A percentile compares a stretch with the other conserved stretches of the same genome.
Evolutionary conservation across 805 yeast species (phyloP).

Genomic region (Saccharomycopsis vini): DNA sequence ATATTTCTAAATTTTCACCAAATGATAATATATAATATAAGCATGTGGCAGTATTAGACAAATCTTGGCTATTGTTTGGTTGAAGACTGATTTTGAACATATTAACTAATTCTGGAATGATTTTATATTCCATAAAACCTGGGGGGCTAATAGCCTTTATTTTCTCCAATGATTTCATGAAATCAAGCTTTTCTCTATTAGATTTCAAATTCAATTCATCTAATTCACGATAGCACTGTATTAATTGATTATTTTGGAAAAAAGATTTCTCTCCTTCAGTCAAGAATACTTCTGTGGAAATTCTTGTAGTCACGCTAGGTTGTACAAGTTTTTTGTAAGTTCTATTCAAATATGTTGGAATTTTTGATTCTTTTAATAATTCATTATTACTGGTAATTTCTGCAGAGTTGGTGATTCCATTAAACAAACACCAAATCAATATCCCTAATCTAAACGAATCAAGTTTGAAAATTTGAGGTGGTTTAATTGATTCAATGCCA

Average conservation of each 20-base stretch:
- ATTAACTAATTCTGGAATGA: conserved; percentile 61
- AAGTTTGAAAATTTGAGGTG: conserved; percentile 35
- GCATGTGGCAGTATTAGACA: conserved; percentile 24
- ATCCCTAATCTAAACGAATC: conserved; percentile 62
- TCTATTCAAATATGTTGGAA: conserved; percentile 33
- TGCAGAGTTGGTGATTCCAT: conserved; percentile 18
- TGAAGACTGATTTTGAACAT: conserved; percentile 29
- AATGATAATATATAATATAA: conserved; percentile 26
- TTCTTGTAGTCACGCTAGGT: conserved; percentile 27
- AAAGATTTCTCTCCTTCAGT: conserved; percentile 26
- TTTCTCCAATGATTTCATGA: conserved; percentile 31
- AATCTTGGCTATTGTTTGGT: conserved; percentile 14
- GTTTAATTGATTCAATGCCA: conserved; percentile 35
- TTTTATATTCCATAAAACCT: conserved; percentile 46
- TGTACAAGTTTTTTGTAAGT: conserved; percentile 34
- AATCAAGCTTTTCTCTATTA: conserved; percentile 43
- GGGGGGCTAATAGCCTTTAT: conserved; percentile 34
- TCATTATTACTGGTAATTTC: conserved; percentile 6
- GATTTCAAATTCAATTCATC: conserved; percentile 46
- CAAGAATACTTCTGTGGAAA: conserved; percentile 28
- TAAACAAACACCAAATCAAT: conserved; percentile 41
- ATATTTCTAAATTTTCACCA: conserved; percentile 27
- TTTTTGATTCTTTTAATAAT: conserved; percentile 17
- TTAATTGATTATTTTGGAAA: conserved; percentile 37
- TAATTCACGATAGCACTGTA: conserved; percentile 43